Conservation (phyloP, 2,329 filamentous ascomycete species). For the Trichophyton simii region DNA sequence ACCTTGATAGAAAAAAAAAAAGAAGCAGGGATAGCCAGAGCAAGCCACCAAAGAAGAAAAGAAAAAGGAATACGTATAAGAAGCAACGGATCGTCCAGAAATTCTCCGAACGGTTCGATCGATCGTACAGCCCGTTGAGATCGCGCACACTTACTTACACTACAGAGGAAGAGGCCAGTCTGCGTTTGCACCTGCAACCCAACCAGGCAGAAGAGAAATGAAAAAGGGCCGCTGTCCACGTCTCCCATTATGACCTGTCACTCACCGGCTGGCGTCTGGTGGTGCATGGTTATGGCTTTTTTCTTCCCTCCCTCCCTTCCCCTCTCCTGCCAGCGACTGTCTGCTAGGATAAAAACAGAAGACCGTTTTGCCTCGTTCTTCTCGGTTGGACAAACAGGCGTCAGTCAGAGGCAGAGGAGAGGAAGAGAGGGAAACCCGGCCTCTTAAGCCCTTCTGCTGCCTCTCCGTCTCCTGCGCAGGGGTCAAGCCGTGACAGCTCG, state of each 20-base stretch:
- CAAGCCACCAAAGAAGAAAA: slow-evolving; percentile 1
- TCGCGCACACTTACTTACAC: neutral
- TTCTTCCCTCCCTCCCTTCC: neutral
- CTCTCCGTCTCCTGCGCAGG: neutral
- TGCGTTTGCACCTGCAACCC: too few species aligned
- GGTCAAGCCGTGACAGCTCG: neutral
- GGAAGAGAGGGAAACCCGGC: neutral
- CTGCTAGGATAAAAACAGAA: neutral
- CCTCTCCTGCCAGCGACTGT: neutral
- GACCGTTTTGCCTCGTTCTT: neutral
- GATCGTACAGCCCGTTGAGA: neutral
- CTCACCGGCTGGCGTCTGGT: neutral
- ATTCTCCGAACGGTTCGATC: neutral
- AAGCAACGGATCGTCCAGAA: neutral
- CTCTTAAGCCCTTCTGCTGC: neutral
- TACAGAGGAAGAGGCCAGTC: too few species aligned
- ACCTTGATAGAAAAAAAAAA: neutral
- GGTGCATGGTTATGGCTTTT: neutral
- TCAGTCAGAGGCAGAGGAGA: too few species aligned
- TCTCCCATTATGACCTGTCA: neutral
- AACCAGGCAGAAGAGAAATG: neutral
- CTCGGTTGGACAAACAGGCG: neutral
- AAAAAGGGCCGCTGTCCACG: neutral
- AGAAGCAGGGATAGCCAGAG: neutral
- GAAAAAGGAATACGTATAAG: neutral